Evolutionary conservation across 441 rosid genomes (phyloP).

Genomic region (Gossypium davidsonii): DNA sequence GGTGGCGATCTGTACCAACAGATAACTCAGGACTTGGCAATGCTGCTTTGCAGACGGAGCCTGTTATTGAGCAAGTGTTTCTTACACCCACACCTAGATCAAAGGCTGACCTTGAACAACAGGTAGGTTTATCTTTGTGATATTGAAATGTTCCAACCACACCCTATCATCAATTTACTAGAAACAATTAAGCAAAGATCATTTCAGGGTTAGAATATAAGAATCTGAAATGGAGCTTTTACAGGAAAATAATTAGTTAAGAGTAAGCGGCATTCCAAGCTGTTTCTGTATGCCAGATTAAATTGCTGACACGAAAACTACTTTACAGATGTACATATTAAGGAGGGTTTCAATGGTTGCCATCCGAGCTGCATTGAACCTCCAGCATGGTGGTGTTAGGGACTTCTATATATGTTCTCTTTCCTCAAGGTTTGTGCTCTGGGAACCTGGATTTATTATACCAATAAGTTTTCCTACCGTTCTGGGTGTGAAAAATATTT

Average conservation of each 20-base stretch:
- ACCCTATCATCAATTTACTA: neutral
- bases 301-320: neutral
- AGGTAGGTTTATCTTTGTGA: conserved; percentile 39
- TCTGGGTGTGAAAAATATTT: neutral
- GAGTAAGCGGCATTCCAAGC: neutral
- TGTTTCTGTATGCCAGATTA: neutral
- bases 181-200: neutral
- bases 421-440: conserved; percentile 67
- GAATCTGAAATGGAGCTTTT: neutral
- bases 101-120: conserved; percentile 82
- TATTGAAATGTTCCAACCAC: neutral
- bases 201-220: neutral
- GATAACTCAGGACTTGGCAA: conserved; percentile 83
- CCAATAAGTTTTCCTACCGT: neutral
- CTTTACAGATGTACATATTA: conserved; percentile 85
- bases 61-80: conserved; percentile 91
- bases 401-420: conserved; percentile 99
- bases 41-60: conserved; percentile 88
- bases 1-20: conserved; percentile 94
- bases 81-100: conserved; percentile 68
- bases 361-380: conserved; percentile 86
- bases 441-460: neutral
- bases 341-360: conserved; percentile 93
- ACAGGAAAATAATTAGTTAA: neutral
- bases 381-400: conserved; percentile 74